Conservation (phyloP, 495 filamentous ascomycete genomes). For the Recurvomyces mirabilis region DNA sequence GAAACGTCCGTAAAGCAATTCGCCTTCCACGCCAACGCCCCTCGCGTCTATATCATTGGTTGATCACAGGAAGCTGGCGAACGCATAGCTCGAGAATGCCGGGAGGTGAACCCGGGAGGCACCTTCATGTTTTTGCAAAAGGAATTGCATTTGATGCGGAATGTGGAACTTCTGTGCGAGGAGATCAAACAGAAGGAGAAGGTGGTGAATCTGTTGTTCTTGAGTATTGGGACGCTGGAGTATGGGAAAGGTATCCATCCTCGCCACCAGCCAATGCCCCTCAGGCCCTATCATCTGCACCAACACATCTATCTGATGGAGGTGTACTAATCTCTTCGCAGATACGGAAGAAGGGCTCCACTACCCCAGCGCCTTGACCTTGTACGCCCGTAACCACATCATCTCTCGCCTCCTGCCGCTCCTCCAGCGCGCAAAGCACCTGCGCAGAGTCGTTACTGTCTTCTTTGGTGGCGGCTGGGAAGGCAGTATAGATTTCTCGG, state of each 20-base stretch:
- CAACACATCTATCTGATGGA: too few species aligned
- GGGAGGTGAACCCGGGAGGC: conserved; percentile 5
- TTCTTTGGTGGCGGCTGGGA: conserved; percentile 23
- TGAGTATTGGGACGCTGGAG: conserved; percentile 22
- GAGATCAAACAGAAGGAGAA: conserved; percentile 15
- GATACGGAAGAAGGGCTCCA: conserved; percentile 28
- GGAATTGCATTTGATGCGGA: conserved; percentile 19
- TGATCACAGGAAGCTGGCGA: conserved; percentile 17
- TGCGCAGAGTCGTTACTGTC: conserved; percentile 21
- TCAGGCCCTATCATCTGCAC: too few species aligned
- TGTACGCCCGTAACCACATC: conserved; percentile 35
- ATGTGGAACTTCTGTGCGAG: conserved; percentile 11
- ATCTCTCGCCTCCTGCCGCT: conserved; percentile 32
- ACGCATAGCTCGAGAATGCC: conserved; percentile 1
- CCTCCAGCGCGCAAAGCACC: conserved; percentile 13
- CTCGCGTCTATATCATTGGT: conserved; percentile 33
- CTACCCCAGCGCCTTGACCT: conserved; percentile 26
- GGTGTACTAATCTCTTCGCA: conserved; percentile 2
- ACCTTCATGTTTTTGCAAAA: conserved; percentile 16
- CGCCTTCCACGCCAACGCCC: conserved; percentile 23
- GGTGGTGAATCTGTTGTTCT: conserved; percentile 25
- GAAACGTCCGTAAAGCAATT: conserved; percentile 28
- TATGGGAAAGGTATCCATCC: conserved; percentile 2
- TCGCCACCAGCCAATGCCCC: too few species aligned
- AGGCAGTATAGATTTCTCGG: conserved; percentile 1